Evolutionary conservation across 306 rosid genomes (phyloP).

Genomic region (Lagenaria siceraria): DNA sequence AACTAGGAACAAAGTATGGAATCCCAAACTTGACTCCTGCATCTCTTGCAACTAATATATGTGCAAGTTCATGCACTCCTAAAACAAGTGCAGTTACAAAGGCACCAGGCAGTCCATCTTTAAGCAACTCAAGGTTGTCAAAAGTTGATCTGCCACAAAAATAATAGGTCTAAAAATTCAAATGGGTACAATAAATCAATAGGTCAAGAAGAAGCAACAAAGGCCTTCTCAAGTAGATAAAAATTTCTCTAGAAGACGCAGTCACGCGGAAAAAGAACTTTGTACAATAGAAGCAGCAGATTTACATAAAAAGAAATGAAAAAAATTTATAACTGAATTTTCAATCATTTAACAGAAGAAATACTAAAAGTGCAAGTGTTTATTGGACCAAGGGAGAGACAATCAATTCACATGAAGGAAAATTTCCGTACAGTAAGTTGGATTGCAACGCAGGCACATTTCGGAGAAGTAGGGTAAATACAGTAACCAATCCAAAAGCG

Average conservation of each 20-base stretch:
- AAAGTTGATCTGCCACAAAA: slow-evolving; percentile 64
- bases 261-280: not conserved
- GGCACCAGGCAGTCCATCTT: slow-evolving; percentile 90
- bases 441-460: slow-evolving; percentile 91
- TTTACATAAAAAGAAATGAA: not conserved
- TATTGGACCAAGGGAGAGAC: not conserved
- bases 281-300: not conserved
- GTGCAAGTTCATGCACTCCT: slow-evolving; percentile 74
- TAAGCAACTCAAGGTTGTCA: slow-evolving; percentile 74
- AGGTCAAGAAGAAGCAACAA: not conserved
- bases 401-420: not conserved
- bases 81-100: slow-evolving; percentile 62
- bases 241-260: not conserved
- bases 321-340: not conserved
- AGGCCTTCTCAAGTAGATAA: no score
- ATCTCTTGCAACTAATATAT: slow-evolving; percentile 49
- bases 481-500: slow-evolving; percentile 84
- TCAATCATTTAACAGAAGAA: not conserved
- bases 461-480: slow-evolving; percentile 74
- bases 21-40: slow-evolving; percentile 74
- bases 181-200: slow-evolving; percentile 2
- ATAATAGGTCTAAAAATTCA: slow-evolving; percentile 21
- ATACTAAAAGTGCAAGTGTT: not conserved
- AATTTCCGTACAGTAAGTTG: slow-evolving; percentile 52
- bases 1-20: slow-evolving; percentile 91